Conservation (phyloP, 2,329 filamentous ascomycete species). For the Parasarocladium wereldwijsianum region DNA sequence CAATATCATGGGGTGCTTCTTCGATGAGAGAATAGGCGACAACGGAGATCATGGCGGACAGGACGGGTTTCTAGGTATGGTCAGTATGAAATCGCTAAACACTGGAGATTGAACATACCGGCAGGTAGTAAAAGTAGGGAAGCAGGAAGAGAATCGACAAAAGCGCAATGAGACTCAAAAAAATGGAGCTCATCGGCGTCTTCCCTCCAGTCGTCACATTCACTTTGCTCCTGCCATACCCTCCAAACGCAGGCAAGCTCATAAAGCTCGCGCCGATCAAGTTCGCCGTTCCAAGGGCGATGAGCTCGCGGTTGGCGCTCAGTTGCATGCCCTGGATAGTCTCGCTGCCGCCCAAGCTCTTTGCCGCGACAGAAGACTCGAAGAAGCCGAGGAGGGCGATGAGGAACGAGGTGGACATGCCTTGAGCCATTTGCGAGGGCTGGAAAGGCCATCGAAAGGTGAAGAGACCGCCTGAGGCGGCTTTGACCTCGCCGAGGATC, state of each 20-base stretch:
- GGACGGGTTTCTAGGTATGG: conserved; percentile 61
- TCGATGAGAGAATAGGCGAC: conserved; percentile 91
- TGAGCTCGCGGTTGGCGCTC: conserved; percentile 84
- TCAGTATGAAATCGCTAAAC: not conserved
- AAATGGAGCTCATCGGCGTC: conserved; percentile 85
- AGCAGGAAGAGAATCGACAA: conserved; percentile 69
- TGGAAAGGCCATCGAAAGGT: conserved; percentile 78
- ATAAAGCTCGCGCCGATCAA: conserved; percentile 85
- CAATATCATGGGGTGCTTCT: conserved; percentile 83
- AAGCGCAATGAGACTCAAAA: conserved; percentile 71
- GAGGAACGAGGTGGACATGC: conserved; percentile 81
- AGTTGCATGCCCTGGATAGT: conserved; percentile 67
- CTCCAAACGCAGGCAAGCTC: conserved; percentile 85
- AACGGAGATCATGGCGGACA: conserved; percentile 87
- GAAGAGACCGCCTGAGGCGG: conserved; percentile 57
- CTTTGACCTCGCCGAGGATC: conserved; percentile 69
- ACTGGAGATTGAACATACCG: conserved; percentile 40
- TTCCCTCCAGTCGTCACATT: conserved; percentile 84
- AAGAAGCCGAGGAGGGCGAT: conserved; percentile 97
- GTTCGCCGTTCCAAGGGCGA: conserved; percentile 82
- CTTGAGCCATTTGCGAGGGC: conserved; percentile 60
- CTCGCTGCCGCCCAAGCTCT: conserved; percentile 60
- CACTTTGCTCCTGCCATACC: conserved; percentile 91
- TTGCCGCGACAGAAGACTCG: conserved; percentile 90
- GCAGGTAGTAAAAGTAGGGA: conserved; percentile 88